phyloP scores from a whole-genome alignment of 225 moss, liverwort and hornwort genomes.

The Polytrichum commune region DNA sequence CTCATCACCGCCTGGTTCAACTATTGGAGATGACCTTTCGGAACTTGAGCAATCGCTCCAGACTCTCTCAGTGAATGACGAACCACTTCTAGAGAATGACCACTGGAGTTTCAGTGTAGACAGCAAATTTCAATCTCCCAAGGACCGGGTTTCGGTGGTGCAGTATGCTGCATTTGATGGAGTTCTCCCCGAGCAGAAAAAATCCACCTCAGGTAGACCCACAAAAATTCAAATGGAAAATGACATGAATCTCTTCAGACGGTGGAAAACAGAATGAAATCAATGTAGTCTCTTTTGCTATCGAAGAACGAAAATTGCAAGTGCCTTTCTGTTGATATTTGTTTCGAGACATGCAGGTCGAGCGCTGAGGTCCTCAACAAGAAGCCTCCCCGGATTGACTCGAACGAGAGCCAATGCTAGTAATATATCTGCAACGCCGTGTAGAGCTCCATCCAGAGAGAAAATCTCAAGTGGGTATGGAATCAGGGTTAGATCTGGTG shows the following conservation, averaged over 20 bases:
- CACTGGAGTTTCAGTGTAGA: conserved; percentile 27
- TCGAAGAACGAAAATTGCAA: not conserved
- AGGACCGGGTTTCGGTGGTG: conserved; percentile 7
- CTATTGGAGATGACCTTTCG: conserved; percentile 32
- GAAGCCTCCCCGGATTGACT: conserved; percentile 6
- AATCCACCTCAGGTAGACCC: not conserved
- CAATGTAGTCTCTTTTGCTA: conserved; percentile 1
- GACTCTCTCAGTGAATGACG: conserved; percentile 30
- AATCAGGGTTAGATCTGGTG: not conserved
- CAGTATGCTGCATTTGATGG: not conserved
- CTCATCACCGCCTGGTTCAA: conserved; percentile 40
- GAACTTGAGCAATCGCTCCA: conserved; percentile 23
- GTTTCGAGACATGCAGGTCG: not conserved
- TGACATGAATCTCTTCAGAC: not conserved
- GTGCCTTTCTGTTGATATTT: not conserved
- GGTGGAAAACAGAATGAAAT: too few species aligned
- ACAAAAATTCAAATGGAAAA: not conserved
- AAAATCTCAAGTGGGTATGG: conserved; percentile 2
- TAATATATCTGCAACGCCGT: conserved; percentile 10
- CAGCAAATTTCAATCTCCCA: conserved; percentile 2
- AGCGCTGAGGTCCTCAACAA: conserved; percentile 3
- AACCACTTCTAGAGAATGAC: conserved; percentile 17
- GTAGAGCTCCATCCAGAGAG: conserved; percentile 11
- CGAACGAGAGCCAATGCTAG: conserved; percentile 11
- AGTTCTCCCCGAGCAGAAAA: not conserved